phyloP scores from a whole-genome alignment of 805 yeast genomes.

The Candida ascalaphidarum region DNA sequence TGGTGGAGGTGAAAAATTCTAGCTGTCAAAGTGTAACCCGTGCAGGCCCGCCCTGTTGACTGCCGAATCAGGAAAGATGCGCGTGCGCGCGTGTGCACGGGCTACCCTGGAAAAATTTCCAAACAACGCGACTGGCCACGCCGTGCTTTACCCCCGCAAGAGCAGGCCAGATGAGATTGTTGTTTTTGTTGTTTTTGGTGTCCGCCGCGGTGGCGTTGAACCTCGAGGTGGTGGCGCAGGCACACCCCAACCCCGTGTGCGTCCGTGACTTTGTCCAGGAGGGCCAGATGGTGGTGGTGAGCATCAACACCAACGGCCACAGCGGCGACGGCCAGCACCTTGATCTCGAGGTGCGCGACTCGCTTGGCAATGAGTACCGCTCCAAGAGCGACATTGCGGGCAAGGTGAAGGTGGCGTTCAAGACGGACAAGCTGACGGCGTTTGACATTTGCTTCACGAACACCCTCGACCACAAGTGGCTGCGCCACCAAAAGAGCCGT shows the following conservation, averaged over 20 bases:
- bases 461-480: slow-evolving; percentile 22
- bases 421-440: slow-evolving; percentile 73
- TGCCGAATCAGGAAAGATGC: too few species aligned
- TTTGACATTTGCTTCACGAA: slow-evolving; percentile 91
- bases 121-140: too few species aligned
- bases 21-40: too few species aligned
- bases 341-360: slow-evolving; percentile 60
- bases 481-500: slow-evolving; percentile 40
- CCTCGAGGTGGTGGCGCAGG: slow-evolving; percentile 44
- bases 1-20: too few species aligned
- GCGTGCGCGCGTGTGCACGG: not conserved
- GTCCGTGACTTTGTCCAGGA: slow-evolving; percentile 84
- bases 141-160: too few species aligned
- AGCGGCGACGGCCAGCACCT: slow-evolving; percentile 84
- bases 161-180: too few species aligned
- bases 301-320: slow-evolving; percentile 64
- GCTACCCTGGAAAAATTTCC: not conserved
- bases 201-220: slow-evolving; percentile 33
- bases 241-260: slow-evolving; percentile 58
- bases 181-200: slow-evolving; percentile 9
- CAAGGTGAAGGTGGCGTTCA: slow-evolving; percentile 67
- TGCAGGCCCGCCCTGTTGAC: too few species aligned
- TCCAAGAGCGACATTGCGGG: slow-evolving; percentile 74
- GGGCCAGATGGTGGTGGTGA: slow-evolving; percentile 83
- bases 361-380: slow-evolving; percentile 73